Base-by-base conservation (phyloP, 2,329 filamentous ascomycete species). In the Botrytis tulipae region DNA sequence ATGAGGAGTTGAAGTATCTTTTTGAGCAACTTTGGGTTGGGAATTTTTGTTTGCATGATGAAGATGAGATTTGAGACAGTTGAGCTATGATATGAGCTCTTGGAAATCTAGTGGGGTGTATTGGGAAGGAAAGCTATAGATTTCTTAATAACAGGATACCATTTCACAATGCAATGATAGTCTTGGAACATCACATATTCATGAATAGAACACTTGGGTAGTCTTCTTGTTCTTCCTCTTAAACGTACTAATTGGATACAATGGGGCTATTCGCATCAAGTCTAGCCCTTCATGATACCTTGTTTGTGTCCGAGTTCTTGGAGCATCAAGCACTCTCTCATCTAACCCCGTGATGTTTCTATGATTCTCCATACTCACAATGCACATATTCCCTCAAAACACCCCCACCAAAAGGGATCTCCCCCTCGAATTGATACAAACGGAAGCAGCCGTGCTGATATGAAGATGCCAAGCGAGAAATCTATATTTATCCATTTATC, bases 121-220 rank as follows among this genome's bases (percentile, higher is more conserved):
- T 7, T 14, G 48, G n/a, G 48, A 57, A 37, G 51, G 35, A 57
- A 37, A 68, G n/a, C 48, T 69, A n/a, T 59, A 57, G 66, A 44
- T 69, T 59, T 57, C 66, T 32, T 42, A 69, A 69, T 59, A 48
- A 69, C 48, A 69, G 66, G 66, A 69, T 69, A 57, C 48, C 48
- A 69, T 69, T 69, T 57, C 66, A 69, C 29, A 69, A 29, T 42
- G 37, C 40, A n/a, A 57, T 69, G 48, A 42, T 69, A 68, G 46
- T 22, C 35, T 54, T 18, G 25, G 32, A 37, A 57, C 29, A n/a
- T 57, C n/a, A 44, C 66, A 57, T 32, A 2, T 66, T 54, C n/a
- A 48, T 69, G 37, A 63, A 32, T 16, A 57, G 14, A 32, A 69
- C 35, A 32, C 12, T n/a, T 9, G 48, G 46, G n/a, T 29, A 40